These are phyloP conservation scores for Malus hybrid DNA, from an alignment of 331 rosid species.

Conservation along the genomic window DNA sequence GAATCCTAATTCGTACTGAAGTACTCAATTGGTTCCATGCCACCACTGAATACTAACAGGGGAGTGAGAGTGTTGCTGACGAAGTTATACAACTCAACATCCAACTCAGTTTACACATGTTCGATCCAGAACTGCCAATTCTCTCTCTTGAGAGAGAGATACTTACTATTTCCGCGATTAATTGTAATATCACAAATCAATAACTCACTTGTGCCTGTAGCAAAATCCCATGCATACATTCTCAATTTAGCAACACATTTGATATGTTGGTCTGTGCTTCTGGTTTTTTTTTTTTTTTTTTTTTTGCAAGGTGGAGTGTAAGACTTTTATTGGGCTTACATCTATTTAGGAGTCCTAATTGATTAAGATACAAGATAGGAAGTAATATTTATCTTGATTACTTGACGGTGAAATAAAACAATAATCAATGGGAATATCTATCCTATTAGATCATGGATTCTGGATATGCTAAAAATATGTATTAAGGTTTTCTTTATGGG, in stretches of 20 bases:
- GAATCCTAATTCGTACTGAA: background rate
- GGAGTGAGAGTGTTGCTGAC: background rate
- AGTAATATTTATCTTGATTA: too few species aligned
- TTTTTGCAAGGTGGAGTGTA: background rate
- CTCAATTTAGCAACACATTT: background rate
- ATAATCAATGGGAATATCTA: too few species aligned
- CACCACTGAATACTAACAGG: background rate
- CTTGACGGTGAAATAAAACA: too few species aligned
- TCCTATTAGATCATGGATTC: too few species aligned
- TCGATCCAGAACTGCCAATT: background rate
- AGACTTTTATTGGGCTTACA: too few species aligned
- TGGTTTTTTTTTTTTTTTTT: too few species aligned
- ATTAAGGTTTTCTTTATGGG: too few species aligned
- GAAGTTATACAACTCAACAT: background rate
- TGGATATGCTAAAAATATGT: too few species aligned
- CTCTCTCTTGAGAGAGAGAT: too few species aligned
- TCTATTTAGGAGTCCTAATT: too few species aligned
- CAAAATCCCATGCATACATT: background rate
- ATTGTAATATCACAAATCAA: background rate
- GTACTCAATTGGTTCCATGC: conserved; percentile 17
- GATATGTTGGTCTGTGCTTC: background rate
- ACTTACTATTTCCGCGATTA: too few species aligned
- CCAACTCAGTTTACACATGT: background rate
- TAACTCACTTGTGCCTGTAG: background rate
- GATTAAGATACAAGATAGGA: too few species aligned